phyloP scores from a whole-genome alignment of 768 basidiomycete species.

The Tulasnella sp. region DNA sequence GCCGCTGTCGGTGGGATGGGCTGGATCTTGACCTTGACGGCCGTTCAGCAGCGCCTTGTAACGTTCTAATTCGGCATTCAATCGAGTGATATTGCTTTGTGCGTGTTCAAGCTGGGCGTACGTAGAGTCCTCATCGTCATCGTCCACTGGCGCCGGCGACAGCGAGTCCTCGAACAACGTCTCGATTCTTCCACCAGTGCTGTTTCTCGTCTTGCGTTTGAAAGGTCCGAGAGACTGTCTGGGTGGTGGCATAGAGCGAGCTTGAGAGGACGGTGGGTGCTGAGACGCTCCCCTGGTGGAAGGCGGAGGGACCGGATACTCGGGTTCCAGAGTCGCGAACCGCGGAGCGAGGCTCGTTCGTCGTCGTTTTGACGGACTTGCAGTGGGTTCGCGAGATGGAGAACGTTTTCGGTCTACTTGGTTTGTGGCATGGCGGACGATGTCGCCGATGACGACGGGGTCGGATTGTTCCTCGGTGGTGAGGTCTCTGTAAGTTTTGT shows the following conservation, averaged over 20 bases:
- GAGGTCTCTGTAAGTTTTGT: background rate
- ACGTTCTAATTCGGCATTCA: background rate
- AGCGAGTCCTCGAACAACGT: background rate
- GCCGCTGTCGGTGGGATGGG: background rate
- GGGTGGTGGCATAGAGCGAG: background rate
- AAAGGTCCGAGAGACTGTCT: background rate
- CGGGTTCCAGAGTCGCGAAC: background rate
- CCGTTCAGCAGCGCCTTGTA: background rate
- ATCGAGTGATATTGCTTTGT: background rate
- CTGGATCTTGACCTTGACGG: background rate
- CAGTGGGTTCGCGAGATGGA: background rate
- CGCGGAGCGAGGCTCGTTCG: background rate
- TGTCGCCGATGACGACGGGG: background rate
- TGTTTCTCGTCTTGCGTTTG: constrained; percentile 5
- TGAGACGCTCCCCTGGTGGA: background rate
- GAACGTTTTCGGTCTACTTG: constrained; percentile 6
- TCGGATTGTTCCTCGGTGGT: background rate
- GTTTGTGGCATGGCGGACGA: background rate
- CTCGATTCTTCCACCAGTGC: background rate
- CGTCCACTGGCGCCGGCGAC: background rate
- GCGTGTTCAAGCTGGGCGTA: background rate
- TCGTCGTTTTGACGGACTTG: background rate
- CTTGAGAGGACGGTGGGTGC: too few relatives aligned
- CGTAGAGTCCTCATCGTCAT: background rate
- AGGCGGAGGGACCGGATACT: background rate